phyloP scores from a whole-genome alignment of 1,139 yeast genomes.

The Suzukiozyma palmioleophila region DNA sequence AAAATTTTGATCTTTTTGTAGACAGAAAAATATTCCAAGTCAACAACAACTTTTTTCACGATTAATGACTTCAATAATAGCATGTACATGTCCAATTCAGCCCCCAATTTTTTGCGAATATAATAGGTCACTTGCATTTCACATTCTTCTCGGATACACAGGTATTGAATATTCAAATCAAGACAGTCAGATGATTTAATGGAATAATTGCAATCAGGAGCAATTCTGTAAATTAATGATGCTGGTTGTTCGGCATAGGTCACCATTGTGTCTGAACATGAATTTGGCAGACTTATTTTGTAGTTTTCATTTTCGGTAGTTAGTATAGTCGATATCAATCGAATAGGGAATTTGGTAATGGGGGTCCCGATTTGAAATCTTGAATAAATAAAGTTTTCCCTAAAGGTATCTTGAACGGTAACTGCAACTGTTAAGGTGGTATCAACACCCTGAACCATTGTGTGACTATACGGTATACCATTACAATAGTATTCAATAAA shows the following conservation, averaged over 20 bases:
- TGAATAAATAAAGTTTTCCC: conserved; percentile 51
- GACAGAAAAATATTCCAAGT: conserved; percentile 36
- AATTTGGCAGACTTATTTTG: conserved; percentile 24
- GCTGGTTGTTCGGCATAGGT: conserved; percentile 72
- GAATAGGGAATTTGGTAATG: conserved; percentile 47
- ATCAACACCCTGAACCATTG: conserved; percentile 34
- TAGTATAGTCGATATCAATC: conserved; percentile 45
- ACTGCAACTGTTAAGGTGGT: conserved; percentile 58
- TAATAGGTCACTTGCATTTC: conserved; percentile 5
- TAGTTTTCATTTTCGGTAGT: conserved; percentile 33
- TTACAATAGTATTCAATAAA: conserved; percentile 24
- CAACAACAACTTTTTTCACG: conserved; percentile 24
- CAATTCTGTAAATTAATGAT: conserved; percentile 53
- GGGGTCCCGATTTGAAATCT: conserved; percentile 66
- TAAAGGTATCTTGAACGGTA: conserved; percentile 73
- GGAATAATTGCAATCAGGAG: conserved; percentile 15
- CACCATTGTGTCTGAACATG: conserved; percentile 25
- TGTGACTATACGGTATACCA: conserved; percentile 19
- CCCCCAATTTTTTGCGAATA: conserved; percentile 9
- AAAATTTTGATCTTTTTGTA: conserved; percentile 20
- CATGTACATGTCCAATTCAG: conserved; percentile 5
- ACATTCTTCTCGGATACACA: conserved; percentile 44
- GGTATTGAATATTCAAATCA: conserved; percentile 39
- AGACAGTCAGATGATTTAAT: conserved; percentile 32
- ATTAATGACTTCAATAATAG: conserved; percentile 21